These are phyloP conservation scores for Suillus spraguei DNA, from an alignment of 768 basidiomycete species.

Conservation along the genomic window DNA sequence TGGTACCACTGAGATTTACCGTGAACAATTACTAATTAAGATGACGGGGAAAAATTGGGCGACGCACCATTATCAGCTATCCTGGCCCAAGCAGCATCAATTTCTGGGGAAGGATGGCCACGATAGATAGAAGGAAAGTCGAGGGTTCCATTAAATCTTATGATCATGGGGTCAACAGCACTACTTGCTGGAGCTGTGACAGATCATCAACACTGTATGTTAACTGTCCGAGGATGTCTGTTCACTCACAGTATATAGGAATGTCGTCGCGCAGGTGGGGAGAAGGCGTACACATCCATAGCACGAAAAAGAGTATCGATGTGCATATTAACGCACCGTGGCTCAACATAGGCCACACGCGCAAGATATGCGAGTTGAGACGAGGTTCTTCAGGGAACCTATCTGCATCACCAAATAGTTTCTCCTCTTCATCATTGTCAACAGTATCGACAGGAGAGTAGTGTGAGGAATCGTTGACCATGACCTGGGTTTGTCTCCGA, in stretches of 20 bases:
- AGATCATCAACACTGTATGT: not conserved
- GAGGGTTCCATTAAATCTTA: slow-evolving; percentile 14
- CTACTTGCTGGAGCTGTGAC: slow-evolving; percentile 11
- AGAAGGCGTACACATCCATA: too few species aligned
- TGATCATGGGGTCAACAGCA: slow-evolving; percentile 9
- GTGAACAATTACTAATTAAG: not conserved
- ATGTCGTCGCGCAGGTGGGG: not conserved
- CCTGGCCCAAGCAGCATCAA: slow-evolving; percentile 15
- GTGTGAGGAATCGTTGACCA: too few species aligned
- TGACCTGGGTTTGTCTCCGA: too few species aligned
- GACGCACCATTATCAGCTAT: slow-evolving; percentile 1
- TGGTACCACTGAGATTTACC: slow-evolving; percentile 7
- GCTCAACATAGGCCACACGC: too few species aligned
- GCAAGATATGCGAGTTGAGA: too few species aligned
- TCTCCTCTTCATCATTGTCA: too few species aligned
- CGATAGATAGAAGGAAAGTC: slow-evolving; percentile 9
- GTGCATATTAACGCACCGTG: too few species aligned
- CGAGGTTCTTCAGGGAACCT: too few species aligned
- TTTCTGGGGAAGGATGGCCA: too few species aligned
- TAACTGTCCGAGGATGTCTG: not conserved
- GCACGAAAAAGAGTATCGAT: too few species aligned
- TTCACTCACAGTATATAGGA: slow-evolving; percentile 2
- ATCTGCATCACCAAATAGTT: too few species aligned
- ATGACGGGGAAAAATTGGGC: not conserved
- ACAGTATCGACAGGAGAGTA: too few species aligned